A percentile compares a stretch with the other conserved stretches of the same genome.
Conservation (phyloP, 768 basidiomycete genomes). For the Suillus subalutaceus region DNA sequence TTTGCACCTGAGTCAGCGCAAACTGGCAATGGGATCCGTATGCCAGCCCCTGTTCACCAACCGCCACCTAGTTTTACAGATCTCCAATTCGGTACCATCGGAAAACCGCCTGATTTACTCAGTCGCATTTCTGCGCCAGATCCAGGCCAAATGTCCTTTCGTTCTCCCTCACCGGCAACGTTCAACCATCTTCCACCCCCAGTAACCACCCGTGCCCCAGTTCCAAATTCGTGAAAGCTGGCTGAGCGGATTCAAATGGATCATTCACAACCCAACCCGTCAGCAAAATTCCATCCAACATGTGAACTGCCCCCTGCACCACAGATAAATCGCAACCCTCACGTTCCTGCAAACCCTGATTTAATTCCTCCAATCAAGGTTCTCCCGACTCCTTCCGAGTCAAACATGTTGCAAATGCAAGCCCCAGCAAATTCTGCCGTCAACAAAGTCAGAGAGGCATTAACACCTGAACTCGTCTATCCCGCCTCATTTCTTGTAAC, state of each 20-base stretch:
- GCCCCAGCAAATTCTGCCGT: background rate
- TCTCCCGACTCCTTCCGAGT: conserved; percentile 22
- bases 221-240: background rate
- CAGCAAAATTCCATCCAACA: background rate
- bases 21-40: conserved; percentile 4
- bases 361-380: conserved; percentile 37
- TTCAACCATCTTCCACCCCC: conserved; percentile 12
- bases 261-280: background rate
- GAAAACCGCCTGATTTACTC: conserved; percentile 54
- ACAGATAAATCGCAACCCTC: background rate
- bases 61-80: conserved; percentile 34
- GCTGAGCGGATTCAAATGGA: background rate
- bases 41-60: conserved; percentile 17
- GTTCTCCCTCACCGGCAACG: conserved; percentile 30
- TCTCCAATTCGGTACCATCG: conserved; percentile 56
- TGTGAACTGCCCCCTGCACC: conserved; percentile 1
- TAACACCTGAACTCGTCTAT: background rate
- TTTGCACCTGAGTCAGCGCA: background rate
- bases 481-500: background rate
- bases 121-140: conserved; percentile 48
- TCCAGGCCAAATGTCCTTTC: conserved; percentile 28
- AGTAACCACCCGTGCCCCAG: background rate
- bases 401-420: conserved; percentile 7
- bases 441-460: background rate
- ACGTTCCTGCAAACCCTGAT: conserved; percentile 1